Percentiles rank a stretch among this genome's conserved stretches.
These are phyloP conservation scores for Luffa acutangula DNA, from an alignment of 306 rosid genomes.

Conservation along the genomic window DNA sequence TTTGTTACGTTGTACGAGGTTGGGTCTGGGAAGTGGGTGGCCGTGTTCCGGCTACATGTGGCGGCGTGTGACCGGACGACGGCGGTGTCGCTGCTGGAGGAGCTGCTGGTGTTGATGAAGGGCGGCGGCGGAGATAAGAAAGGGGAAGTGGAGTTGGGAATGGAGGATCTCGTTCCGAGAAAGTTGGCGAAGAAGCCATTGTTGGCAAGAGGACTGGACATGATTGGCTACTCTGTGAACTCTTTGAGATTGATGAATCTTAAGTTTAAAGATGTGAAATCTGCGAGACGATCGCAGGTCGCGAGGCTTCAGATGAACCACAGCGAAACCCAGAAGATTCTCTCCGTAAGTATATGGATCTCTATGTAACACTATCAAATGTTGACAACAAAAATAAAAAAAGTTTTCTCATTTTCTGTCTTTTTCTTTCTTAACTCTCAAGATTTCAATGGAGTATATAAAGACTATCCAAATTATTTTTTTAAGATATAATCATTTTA, in stretches of 20 bases:
- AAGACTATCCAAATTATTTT: no score
- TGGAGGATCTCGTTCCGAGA: constrained; percentile 38
- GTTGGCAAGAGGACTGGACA: constrained; percentile 40
- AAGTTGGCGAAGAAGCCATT: constrained; percentile 25
- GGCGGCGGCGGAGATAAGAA: constrained; percentile 7
- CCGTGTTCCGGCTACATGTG: constrained; percentile 34
- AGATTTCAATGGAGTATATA: no score
- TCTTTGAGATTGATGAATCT: constrained; percentile 33
- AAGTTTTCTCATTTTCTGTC: no score
- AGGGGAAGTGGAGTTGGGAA: constrained; percentile 14
- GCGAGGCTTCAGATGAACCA: constrained; percentile 33
- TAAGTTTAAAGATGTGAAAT: constrained; percentile 27
- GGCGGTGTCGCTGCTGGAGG: constrained; percentile 32
- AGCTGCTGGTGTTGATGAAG: constrained; percentile 19
- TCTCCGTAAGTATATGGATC: constrained; percentile 19
- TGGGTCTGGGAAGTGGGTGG: constrained; percentile 14
- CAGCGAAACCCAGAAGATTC: constrained; percentile 26
- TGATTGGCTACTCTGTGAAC: constrained; percentile 46
- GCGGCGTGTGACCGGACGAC: constrained; percentile 53
- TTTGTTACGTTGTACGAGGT: constrained; percentile 25
- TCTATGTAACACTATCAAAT: no score
- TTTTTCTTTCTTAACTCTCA: no score
- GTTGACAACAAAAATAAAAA: no score
- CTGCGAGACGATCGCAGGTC: constrained; percentile 31
- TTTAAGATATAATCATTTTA: no score